These are phyloP conservation scores for Paraconiothyrium brasiliense DNA, from an alignment of 2,329 filamentous ascomycete species.

Conservation along the genomic window DNA sequence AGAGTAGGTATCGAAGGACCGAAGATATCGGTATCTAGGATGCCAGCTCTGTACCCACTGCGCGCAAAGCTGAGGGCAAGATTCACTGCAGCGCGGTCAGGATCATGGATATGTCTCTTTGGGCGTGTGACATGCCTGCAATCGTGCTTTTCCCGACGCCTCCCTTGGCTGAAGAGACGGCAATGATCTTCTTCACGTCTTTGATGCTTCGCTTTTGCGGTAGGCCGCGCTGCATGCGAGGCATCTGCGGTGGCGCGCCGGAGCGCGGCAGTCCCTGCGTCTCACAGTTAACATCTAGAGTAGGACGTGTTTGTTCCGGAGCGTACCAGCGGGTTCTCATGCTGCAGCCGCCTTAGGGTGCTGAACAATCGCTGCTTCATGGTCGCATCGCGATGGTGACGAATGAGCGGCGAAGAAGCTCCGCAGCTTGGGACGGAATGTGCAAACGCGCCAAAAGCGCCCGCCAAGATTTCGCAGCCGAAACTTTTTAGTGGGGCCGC, in stretches of 20 bases:
- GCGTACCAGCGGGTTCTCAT: conserved; percentile 88
- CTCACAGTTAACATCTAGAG: conserved; percentile 7
- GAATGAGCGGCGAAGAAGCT: conserved; percentile 30
- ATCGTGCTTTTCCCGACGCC: conserved; percentile 98
- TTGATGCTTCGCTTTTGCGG: conserved; percentile 83
- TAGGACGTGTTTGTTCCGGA: not conserved
- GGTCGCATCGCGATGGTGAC: conserved; percentile 35
- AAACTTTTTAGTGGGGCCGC: conserved; percentile 44
- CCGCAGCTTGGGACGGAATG: conserved; percentile 19
- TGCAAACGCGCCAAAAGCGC: conserved; percentile 3
- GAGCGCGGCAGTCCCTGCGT: conserved; percentile 82
- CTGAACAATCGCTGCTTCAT: conserved; percentile 65
- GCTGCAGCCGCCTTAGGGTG: conserved; percentile 60
- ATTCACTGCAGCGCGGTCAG: conserved; percentile 64
- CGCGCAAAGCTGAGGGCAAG: conserved; percentile 87
- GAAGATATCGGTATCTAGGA: conserved; percentile 96
- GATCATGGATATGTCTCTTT: not conserved
- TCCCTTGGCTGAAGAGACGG: conserved; percentile 96
- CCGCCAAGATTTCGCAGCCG: conserved; percentile 18
- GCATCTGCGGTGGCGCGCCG: conserved; percentile 70
- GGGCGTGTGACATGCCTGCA: conserved; percentile 64
- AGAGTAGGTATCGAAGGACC: conserved; percentile 93
- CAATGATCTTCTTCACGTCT: conserved; percentile 89
- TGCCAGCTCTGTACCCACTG: conserved; percentile 81
- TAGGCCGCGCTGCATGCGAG: conserved; percentile 80